Conservation (phyloP, 208 protist genomes). For the Leishmania braziliensis region DNA sequence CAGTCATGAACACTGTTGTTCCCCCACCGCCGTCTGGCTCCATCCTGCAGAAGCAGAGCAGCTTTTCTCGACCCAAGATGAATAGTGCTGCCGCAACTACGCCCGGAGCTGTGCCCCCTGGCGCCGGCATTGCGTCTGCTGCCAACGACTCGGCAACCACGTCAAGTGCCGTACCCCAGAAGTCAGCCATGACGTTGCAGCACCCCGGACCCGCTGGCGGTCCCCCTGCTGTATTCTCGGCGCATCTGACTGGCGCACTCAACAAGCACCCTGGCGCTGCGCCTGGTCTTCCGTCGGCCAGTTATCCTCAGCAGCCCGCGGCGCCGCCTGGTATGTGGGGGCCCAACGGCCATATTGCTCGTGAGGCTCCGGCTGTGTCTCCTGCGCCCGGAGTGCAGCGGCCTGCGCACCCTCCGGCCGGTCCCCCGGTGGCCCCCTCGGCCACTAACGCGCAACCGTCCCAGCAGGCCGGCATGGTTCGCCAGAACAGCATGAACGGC, state of each 20-base stretch:
- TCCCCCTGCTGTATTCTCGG: neutral
- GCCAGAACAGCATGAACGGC: conserved; percentile 32
- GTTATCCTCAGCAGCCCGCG: neutral
- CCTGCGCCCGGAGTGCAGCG: conserved; percentile 3
- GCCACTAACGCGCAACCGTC: conserved; percentile 1
- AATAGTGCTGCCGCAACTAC: conserved; percentile 12
- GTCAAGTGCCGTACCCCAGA: conserved; percentile 9
- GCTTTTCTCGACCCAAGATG: conserved; percentile 33
- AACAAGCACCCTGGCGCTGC: conserved; percentile 2
- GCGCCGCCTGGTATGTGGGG: conserved; percentile 31
- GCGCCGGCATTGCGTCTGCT: neutral
- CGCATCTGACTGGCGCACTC: neutral
- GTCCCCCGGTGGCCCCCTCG: neutral
- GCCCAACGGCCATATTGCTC: conserved; percentile 21
- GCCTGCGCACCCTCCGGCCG: neutral
- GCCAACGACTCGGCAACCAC: neutral
- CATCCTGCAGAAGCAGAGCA: conserved; percentile 38
- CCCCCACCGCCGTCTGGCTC: conserved; percentile 28
- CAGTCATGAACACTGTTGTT: conserved; percentile 28
- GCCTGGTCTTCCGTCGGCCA: neutral
- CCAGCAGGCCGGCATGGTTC: conserved; percentile 14
- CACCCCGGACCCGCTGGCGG: neutral
- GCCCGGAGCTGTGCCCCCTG: conserved; percentile 4
- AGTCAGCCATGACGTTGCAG: neutral
- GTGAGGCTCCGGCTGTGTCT: neutral